Evolutionary conservation across 495 filamentous ascomycete species (phyloP).

Genomic region (Aspergillus ellipticus): DNA sequence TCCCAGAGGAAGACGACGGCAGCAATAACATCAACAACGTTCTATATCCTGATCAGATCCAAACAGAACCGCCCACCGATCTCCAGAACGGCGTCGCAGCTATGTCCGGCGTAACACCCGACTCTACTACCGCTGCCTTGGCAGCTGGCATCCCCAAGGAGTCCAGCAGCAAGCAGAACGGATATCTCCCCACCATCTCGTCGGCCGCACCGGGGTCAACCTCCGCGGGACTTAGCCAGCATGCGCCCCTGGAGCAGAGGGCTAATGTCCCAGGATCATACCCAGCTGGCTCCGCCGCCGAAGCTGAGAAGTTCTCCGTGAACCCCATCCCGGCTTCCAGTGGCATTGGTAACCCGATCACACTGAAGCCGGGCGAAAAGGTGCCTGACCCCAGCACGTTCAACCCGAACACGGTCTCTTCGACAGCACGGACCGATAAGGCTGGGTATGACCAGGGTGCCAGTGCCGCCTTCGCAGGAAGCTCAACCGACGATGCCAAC

Average conservation of each 20-base stretch:
- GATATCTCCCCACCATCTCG: slow-evolving; percentile 17
- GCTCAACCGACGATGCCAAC: slow-evolving; percentile 4
- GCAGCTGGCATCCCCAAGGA: slow-evolving; percentile 67
- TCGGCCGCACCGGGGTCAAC: slow-evolving; percentile 58
- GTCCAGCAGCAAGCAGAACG: slow-evolving; percentile 21
- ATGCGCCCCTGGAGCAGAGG: slow-evolving; percentile 57
- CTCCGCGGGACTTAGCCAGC: slow-evolving; percentile 60
- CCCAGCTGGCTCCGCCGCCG: slow-evolving; percentile 68
- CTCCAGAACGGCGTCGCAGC: slow-evolving; percentile 37
- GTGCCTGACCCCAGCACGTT: slow-evolving; percentile 60
- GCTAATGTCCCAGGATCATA: slow-evolving; percentile 68
- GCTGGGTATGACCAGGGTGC: slow-evolving; percentile 75
- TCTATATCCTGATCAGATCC: slow-evolving; percentile 68
- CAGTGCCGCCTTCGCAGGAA: slow-evolving; percentile 39
- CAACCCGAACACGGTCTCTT: slow-evolving; percentile 45
- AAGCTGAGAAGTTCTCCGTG: slow-evolving; percentile 58
- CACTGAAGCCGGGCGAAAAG: slow-evolving; percentile 71
- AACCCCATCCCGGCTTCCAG: slow-evolving; percentile 68
- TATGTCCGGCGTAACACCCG: slow-evolving; percentile 67
- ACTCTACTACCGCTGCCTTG: slow-evolving; percentile 70
- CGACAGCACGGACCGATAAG: slow-evolving; percentile 69
- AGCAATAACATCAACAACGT: slow-evolving; percentile 86
- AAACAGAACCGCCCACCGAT: slow-evolving; percentile 36
- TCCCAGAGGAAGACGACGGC: slow-evolving; percentile 73
- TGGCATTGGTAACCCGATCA: slow-evolving; percentile 74